Base-by-base conservation (phyloP, 2,329 filamentous ascomycete species). In the Pestalotiopsis sp. region DNA sequence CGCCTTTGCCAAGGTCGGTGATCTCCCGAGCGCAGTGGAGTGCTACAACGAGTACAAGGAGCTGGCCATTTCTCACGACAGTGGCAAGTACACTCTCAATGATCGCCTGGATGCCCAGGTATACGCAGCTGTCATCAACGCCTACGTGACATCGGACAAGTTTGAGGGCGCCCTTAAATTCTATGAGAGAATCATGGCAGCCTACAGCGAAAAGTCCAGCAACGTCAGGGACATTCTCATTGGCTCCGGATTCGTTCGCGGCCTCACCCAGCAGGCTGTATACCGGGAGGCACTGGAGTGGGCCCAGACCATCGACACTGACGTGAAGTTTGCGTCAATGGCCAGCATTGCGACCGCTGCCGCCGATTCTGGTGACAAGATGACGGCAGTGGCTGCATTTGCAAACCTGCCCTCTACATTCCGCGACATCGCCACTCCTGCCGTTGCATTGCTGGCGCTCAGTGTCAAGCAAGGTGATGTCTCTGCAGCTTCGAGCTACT, bases 41-140 rank as follows among this genome's bases (percentile, higher is more conserved):
- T 94, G 94, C 81, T 99, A 98, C 82, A 95, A 97, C 72, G 93
- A 97, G 81, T 98, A 98, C 85, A 94, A 94, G 77, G 88, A 90
- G 60, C 85, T 98, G 57, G 95, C 95, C n/a, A 89, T 98, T 66
- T 90, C 92, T 52, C 88, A 96, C 77, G 93, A 98, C 79, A 89
- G 87, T 52, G 94, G 94, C 68, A 85, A 90, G 69, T 85, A 90
- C 61, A 88, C 88, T 20, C 83, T 94, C 11, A 85, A 91, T 61
- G 87, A 92, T 71, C 91, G 95, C 64, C 86, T 93, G 62, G 95
- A 98, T 77, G 89, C 91, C 36, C 87, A 94, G 72, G 92, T 98
- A 6, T 98, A 99, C 77, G 94, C 95, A 27, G 88, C 95, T n/a
- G 85, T 99, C 66, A 91, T 98, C 81, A 93, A 93, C 74, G 94